Evolutionary conservation across 2,329 filamentous ascomycete species (phyloP).

Genomic region (Hypoxylon sp.): DNA sequence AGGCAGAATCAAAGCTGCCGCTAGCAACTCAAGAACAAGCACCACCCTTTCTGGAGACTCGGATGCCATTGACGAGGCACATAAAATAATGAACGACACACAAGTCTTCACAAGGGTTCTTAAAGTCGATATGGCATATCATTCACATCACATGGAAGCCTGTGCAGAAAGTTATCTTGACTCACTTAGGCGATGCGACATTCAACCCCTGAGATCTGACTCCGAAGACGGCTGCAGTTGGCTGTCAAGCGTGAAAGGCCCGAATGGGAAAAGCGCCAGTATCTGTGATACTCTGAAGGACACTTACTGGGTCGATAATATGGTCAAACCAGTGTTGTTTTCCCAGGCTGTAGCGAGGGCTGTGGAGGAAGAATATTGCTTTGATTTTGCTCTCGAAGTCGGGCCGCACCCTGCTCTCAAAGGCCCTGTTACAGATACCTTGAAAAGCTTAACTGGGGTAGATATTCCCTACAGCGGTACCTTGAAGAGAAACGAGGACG

Average conservation of each 20-base stretch:
- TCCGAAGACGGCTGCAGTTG: slow-evolving; percentile 35
- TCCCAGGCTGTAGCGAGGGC: slow-evolving; percentile 56
- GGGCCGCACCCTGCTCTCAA: slow-evolving; percentile 63
- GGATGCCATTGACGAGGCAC: no score
- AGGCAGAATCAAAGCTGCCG: slow-evolving; percentile 52
- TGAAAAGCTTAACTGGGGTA: slow-evolving; percentile 42
- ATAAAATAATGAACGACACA: no score
- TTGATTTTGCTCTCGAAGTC: slow-evolving; percentile 59
- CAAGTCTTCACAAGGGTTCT: no score
- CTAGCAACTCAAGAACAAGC: slow-evolving; percentile 51
- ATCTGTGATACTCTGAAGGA: slow-evolving; percentile 6
- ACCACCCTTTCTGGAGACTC: no score
- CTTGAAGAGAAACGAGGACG: slow-evolving; percentile 52
- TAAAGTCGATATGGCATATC: slow-evolving; percentile 23
- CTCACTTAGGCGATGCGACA: slow-evolving; percentile 14
- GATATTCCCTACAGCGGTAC: slow-evolving; percentile 53
- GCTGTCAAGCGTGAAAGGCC: slow-evolving; percentile 46
- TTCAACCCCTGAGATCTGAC: slow-evolving; percentile 1
- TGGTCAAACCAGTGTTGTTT: slow-evolving; percentile 61
- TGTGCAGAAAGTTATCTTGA: slow-evolving; percentile 35
- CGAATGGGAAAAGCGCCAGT: not conserved
- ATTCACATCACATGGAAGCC: slow-evolving; percentile 57
- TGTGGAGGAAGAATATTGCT: slow-evolving; percentile 37
- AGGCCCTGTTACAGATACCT: slow-evolving; percentile 56
- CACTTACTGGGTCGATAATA: slow-evolving; percentile 62